These are phyloP conservation scores for Leccinum fuscescens DNA, from an alignment of 1,284 basidiomycete species.

Conservation along the genomic window DNA sequence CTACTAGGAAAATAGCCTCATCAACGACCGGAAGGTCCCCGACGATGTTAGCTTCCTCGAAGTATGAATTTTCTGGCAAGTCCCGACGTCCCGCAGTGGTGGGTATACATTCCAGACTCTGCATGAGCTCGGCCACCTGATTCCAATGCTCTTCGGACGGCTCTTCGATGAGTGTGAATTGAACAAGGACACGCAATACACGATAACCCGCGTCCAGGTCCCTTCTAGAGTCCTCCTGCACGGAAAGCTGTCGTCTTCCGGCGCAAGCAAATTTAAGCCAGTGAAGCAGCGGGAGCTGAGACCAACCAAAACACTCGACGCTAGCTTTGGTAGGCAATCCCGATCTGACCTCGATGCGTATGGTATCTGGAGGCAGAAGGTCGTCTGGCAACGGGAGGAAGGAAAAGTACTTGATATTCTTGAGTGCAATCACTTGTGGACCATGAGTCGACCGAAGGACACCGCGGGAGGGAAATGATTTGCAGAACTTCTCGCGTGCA, in stretches of 20 bases:
- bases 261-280: conserved; percentile 21
- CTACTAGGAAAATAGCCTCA: not conserved
- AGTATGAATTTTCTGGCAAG: conserved; percentile 23
- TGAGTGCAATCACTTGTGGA: conserved; percentile 39
- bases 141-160: conserved; percentile 63
- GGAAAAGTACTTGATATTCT: conserved; percentile 60
- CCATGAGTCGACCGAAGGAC: conserved; percentile 1
- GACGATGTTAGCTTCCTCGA: conserved; percentile 23
- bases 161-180: conserved; percentile 77
- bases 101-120: conserved; percentile 74
- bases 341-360: conserved; percentile 52
- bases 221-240: conserved; percentile 41
- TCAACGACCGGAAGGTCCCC: conserved; percentile 16
- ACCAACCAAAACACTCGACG: conserved; percentile 76
- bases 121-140: conserved; percentile 56
- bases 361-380: conserved; percentile 58
- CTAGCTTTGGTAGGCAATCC: conserved; percentile 60
- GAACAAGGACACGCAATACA: conserved; percentile 63
- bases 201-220: conserved; percentile 37
- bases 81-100: conserved; percentile 41
- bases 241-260: not conserved
- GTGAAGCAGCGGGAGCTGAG: conserved; percentile 56
- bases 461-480: not conserved
- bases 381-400: conserved; percentile 68
- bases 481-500: conserved; percentile 8